Conservation (phyloP, 208 protist genomes). For the Vickermania ingenoplastis region DNA sequence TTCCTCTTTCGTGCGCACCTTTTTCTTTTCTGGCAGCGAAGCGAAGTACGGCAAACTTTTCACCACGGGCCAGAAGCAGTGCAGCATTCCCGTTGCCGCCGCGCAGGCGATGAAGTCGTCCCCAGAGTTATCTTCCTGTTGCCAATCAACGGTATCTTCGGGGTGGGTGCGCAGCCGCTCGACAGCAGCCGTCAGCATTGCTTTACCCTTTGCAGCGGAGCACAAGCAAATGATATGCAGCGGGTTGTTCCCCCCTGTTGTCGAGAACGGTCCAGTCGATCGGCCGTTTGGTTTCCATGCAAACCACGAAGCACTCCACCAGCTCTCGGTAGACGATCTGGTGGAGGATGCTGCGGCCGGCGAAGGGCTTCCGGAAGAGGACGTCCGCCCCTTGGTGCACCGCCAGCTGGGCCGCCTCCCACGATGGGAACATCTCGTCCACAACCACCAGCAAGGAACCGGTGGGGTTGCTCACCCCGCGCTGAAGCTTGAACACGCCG, state of each 20-base stretch:
- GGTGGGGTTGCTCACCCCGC: background rate
- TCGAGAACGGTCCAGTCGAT: background rate
- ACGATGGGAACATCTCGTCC: background rate
- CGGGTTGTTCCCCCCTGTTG: background rate
- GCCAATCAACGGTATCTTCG: background rate
- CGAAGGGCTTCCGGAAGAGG: background rate
- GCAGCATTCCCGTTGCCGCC: background rate
- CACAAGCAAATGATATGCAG: background rate
- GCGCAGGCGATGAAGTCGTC: background rate
- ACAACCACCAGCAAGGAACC: background rate
- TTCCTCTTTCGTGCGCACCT: too few species aligned
- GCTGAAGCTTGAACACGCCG: background rate
- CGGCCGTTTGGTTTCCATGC: background rate
- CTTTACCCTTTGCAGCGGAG: background rate
- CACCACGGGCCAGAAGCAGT: background rate
- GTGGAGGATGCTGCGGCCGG: background rate
- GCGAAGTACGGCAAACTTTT: background rate
- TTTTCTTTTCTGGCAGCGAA: too few species aligned
- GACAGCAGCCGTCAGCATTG: background rate
- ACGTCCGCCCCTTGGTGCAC: background rate
- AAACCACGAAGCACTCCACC: background rate
- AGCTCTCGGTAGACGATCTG: background rate
- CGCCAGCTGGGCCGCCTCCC: background rate
- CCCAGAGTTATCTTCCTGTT: background rate
- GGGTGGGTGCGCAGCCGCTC: background rate